phyloP scores from a whole-genome alignment of 2,329 filamentous ascomycete species.

The Saccharata proteae region DNA sequence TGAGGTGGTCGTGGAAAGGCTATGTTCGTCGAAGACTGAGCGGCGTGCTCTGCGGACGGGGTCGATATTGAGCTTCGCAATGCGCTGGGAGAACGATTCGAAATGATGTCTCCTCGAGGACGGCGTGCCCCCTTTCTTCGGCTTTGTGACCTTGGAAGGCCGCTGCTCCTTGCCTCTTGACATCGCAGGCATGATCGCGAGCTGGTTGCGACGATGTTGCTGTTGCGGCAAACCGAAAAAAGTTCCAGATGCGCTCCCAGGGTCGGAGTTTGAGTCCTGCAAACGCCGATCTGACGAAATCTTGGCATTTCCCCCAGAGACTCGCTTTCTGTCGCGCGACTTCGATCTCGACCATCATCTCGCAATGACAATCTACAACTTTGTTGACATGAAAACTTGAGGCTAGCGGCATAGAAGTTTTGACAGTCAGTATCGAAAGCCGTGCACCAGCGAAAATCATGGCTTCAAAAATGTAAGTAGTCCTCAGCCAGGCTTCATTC shows the following conservation, averaged over 20 bases:
- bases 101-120: conserved; percentile 79
- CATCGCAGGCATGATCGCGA: conserved; percentile 30
- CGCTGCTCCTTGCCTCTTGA: conserved; percentile 24
- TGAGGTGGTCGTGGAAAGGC: conserved; percentile 64
- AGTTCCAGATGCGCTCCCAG: conserved; percentile 4
- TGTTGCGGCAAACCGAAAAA: conserved; percentile 4
- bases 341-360: no score
- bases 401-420: no score
- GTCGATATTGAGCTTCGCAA: conserved; percentile 85
- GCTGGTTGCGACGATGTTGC: conserved; percentile 1
- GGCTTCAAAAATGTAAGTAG: conserved; percentile 47
- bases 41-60: conserved; percentile 81
- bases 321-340: no score
- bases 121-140: conserved; percentile 53
- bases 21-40: conserved; percentile 69
- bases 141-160: conserved; percentile 51
- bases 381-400: no score
- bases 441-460: no score
- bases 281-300: conserved; percentile 5
- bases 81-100: conserved; percentile 82
- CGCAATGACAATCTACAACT: no score
- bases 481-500: no score
- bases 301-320: no score
- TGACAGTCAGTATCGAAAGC: no score
- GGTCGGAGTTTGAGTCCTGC: conserved; percentile 6